Conservation (phyloP, 495 filamentous ascomycete species). For the Articulospora tetracladia region DNA sequence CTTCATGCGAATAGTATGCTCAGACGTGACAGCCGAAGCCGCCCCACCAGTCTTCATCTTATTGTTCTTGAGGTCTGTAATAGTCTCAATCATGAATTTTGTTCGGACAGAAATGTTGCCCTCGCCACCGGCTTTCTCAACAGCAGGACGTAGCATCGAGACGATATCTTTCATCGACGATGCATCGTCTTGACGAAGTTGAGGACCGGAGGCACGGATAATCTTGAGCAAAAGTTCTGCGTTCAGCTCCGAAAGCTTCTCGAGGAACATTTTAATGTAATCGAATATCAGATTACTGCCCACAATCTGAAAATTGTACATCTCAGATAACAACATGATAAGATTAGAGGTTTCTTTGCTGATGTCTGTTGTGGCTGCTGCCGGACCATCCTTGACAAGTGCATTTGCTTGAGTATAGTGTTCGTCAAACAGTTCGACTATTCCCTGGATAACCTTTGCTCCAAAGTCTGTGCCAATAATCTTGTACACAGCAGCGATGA, state of each 20-base stretch:
- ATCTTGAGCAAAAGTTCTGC: slow-evolving; percentile 86
- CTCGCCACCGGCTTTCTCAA: slow-evolving; percentile 59
- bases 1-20: slow-evolving; percentile 82
- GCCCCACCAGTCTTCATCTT: slow-evolving; percentile 68
- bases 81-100: slow-evolving; percentile 97
- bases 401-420: slow-evolving; percentile 42
- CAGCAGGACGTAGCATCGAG: slow-evolving; percentile 66
- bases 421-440: slow-evolving; percentile 65
- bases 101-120: slow-evolving; percentile 76
- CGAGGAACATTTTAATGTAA: slow-evolving; percentile 74
- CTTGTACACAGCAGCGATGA: slow-evolving; percentile 84
- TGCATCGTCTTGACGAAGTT: slow-evolving; percentile 87
- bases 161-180: slow-evolving; percentile 90
- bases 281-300: slow-evolving; percentile 83
- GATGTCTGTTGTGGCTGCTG: slow-evolving; percentile 25
- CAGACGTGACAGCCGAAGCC: slow-evolving; percentile 59
- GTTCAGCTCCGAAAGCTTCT: slow-evolving; percentile 77
- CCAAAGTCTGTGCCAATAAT: slow-evolving; percentile 83
- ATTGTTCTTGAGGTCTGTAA: slow-evolving; percentile 93
- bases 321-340: slow-evolving; percentile 74
- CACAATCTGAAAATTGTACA: slow-evolving; percentile 90
- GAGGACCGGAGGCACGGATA: slow-evolving; percentile 72
- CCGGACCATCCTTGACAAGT: slow-evolving; percentile 42
- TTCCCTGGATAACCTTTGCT: slow-evolving; percentile 72
- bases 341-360: slow-evolving; percentile 74